A percentile compares a stretch with the other conserved stretches of the same genome.
phyloP scores from a whole-genome alignment of 177 flowering plant genomes.

The Telopea speciosissima region DNA sequence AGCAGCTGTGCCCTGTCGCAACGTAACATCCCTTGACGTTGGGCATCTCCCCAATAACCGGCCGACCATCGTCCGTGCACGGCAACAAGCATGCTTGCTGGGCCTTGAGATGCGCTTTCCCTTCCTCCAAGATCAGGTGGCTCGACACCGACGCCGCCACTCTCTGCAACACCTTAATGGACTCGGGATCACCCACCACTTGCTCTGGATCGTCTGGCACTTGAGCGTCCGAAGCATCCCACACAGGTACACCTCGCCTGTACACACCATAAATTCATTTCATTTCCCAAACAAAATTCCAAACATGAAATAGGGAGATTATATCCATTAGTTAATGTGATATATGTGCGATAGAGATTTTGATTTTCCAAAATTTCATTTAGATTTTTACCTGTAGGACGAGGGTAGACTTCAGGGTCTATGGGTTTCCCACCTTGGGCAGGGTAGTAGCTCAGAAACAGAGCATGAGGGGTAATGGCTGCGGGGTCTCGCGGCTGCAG shows the following conservation, averaged over 20 bases:
- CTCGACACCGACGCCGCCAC: constrained; percentile 78
- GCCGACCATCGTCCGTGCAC: constrained; percentile 62
- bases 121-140: constrained; percentile 40
- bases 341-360: no score
- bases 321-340: no score
- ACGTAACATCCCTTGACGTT: constrained; percentile 74
- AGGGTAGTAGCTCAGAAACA: constrained; percentile 54
- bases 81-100: constrained; percentile 95
- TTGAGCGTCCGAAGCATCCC: constrained; percentile 70
- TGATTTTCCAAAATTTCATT: no score
- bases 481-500: constrained; percentile 58
- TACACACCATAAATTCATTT: neutral
- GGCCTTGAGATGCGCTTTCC: constrained; percentile 57
- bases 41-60: constrained; percentile 78
- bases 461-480: constrained; percentile 73
- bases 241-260: constrained; percentile 89
- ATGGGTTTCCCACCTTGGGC: constrained; percentile 48
- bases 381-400: constrained; percentile 58
- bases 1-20: constrained; percentile 87
- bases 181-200: constrained; percentile 47
- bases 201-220: constrained; percentile 80
- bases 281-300: no score
- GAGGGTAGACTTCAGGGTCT: constrained; percentile 92
- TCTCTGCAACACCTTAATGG: constrained; percentile 55
- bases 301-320: no score